A percentile compares a stretch with the other conserved stretches of the same genome.
Conservation (phyloP, 2,329 filamentous ascomycete genomes). For the Sporothrix curviconia region DNA sequence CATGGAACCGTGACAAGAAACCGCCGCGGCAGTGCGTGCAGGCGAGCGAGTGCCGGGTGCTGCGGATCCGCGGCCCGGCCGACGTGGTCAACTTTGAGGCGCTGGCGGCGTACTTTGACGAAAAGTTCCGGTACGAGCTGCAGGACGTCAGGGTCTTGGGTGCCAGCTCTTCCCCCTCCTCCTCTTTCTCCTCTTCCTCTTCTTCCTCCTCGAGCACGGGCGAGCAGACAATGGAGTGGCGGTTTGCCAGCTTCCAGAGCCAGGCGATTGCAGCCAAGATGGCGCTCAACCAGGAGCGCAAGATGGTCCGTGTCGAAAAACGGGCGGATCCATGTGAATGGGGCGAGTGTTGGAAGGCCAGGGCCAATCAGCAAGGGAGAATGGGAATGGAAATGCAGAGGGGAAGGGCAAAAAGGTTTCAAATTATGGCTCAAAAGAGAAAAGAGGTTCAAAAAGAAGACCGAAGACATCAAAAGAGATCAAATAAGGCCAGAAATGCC, state of each 20-base stretch:
- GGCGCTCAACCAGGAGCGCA: slow-evolving; percentile 19
- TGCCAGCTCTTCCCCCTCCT: no score
- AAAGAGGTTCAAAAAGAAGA: no score
- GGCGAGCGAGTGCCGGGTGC: slow-evolving; percentile 17
- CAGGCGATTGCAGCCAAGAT: slow-evolving; percentile 21
- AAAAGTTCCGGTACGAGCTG: slow-evolving; percentile 18
- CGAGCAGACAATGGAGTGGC: slow-evolving; percentile 17
- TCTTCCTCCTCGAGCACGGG: no score
- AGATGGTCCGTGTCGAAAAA: slow-evolving; percentile 15
- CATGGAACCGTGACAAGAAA: slow-evolving; percentile 20
- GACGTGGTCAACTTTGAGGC: slow-evolving; percentile 11
- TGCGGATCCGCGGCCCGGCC: slow-evolving; percentile 16
- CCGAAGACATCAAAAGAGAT: neutral
- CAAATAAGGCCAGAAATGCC: no score
- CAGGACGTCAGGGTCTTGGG: slow-evolving; percentile 8
- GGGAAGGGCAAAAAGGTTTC: neutral
- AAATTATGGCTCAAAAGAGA: neutral
- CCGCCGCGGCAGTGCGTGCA: slow-evolving; percentile 17
- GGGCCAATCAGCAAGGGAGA: no score
- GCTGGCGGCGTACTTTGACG: slow-evolving; percentile 15
- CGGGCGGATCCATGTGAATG: slow-evolving; percentile 18
- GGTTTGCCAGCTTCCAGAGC: slow-evolving; percentile 20
- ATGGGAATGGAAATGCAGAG: neutral
- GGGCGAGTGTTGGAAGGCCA: neutral
- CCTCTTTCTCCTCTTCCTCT: no score